Base-by-base conservation (phyloP, 768 basidiomycete genomes). In the Auriscalpium vulgare region DNA sequence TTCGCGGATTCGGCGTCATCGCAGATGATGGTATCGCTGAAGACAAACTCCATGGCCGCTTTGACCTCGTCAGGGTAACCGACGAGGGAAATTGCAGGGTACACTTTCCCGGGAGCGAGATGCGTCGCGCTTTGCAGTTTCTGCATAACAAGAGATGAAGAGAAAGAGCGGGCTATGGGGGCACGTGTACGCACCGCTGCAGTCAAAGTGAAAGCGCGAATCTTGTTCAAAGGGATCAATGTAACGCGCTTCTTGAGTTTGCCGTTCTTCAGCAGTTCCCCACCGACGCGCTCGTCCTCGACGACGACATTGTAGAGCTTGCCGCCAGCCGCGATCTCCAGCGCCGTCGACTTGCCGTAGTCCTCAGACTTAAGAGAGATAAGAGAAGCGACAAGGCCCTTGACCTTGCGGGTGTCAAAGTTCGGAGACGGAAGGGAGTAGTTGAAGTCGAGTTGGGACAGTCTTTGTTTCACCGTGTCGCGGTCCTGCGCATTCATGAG, bases 221-320 rank as follows among this genome's bases (percentile, higher is more conserved):
- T 95, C 74, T 93, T 95, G 70, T 87, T 95, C 49, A 99, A 74
- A 0, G 95, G 95, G 61, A 98, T 93, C 69, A 97, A 84, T 0
- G 93, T 97, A 17, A 95, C 89, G 17, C 94, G 83, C 70, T 88
- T 92, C 74, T 82, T 86, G 62, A 98, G 80, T 50, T 75, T 74
- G 9, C 86, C 85, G 48, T 87, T 83, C 66, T 88, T 81, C 48
- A 98, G 73, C 23, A 98, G 78, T 34, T 88, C 84, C 63, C 88
- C 89, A 34, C 93, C 95, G 47, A 95, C 82, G 55, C 80, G 80
- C 70, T 97, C 94, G 65, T 95, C 85, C 61, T 95, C 85, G 8
- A 98, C 90, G 29, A 98, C 88, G 38, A 98, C 91, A 60, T 98
- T 92, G 72, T 88, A 97, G 9, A 99, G 75, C 61, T 87, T 88